phyloP scores from a whole-genome alignment of 805 yeast genomes.

The Saturnispora zaruensis region DNA sequence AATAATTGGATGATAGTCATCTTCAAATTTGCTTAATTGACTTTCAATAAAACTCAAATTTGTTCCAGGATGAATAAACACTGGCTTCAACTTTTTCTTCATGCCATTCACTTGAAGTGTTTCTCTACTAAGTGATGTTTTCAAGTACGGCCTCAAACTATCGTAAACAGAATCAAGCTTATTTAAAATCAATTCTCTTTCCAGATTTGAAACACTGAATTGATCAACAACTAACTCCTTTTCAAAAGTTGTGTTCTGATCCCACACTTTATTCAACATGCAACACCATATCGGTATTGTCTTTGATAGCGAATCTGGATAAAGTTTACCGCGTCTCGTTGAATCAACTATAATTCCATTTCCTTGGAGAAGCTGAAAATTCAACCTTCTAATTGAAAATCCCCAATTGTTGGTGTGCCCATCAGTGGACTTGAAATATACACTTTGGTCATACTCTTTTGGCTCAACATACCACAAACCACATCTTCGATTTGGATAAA shows the following conservation, averaged over 20 bases:
- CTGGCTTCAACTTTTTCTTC: slow-evolving; percentile 50
- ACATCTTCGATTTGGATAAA: slow-evolving; percentile 74
- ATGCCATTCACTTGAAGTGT: slow-evolving; percentile 22
- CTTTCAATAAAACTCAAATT: slow-evolving; percentile 3
- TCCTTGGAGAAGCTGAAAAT: slow-evolving; percentile 55
- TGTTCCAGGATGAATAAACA: slow-evolving; percentile 59
- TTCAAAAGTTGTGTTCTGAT: slow-evolving; percentile 22
- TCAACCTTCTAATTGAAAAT: slow-evolving; percentile 64
- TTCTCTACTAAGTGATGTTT: slow-evolving; percentile 10
- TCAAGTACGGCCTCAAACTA: slow-evolving; percentile 2
- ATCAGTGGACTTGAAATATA: slow-evolving; percentile 85
- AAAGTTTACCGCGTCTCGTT: slow-evolving; percentile 72
- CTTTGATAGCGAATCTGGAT: slow-evolving; percentile 83
- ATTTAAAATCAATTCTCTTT: slow-evolving; percentile 41
- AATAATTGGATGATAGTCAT: slow-evolving; percentile 33
- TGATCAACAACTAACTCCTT: slow-evolving; percentile 33
- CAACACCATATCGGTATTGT: slow-evolving; percentile 92
- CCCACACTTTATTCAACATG: slow-evolving; percentile 51
- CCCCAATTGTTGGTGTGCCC: slow-evolving; percentile 82
- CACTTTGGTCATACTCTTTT: slow-evolving; percentile 29
- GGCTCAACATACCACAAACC: slow-evolving; percentile 78
- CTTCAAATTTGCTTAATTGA: slow-evolving; percentile 14
- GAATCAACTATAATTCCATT: slow-evolving; percentile 62
- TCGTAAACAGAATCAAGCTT: slow-evolving; percentile 31
- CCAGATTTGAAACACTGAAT: slow-evolving; percentile 46